Conservation (phyloP, 768 basidiomycete genomes). For the Suillus alpinus region DNA sequence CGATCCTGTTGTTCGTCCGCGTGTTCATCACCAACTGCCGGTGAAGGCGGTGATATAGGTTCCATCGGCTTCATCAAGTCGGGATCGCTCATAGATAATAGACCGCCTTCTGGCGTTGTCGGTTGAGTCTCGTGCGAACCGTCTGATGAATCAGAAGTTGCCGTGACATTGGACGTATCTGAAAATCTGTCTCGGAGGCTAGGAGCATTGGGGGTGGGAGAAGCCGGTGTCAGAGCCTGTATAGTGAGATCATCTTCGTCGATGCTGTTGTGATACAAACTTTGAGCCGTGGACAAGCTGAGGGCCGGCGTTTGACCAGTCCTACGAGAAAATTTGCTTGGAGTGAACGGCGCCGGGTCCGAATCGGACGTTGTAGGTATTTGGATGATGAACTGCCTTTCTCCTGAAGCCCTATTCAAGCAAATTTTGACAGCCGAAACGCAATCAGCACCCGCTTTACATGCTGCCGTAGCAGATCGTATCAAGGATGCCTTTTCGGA, state of each 20-base stretch:
- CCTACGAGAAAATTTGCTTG: constrained; percentile 45
- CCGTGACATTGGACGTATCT: constrained; percentile 43
- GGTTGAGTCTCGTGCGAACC: constrained; percentile 47
- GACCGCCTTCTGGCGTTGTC: constrained; percentile 45
- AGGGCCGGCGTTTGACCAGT: constrained; percentile 25
- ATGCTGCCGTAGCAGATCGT: constrained; percentile 81
- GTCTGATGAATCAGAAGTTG: constrained; percentile 43
- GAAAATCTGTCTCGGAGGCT: constrained; percentile 44
- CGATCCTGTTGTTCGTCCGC: constrained; percentile 46
- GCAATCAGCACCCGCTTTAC: constrained; percentile 88
- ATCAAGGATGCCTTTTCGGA: constrained; percentile 76
- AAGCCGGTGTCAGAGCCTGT: constrained; percentile 40
- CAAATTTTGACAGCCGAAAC: constrained; percentile 83
- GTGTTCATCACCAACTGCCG: constrained; percentile 50
- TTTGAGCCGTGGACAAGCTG: constrained; percentile 37
- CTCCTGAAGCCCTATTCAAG: constrained; percentile 59
- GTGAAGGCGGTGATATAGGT: constrained; percentile 51
- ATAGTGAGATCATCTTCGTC: constrained; percentile 67
- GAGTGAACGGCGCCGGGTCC: constrained; percentile 42
- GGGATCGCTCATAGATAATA: constrained; percentile 23
- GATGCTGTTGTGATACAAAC: constrained; percentile 33
- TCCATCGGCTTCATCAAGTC: constrained; percentile 41
- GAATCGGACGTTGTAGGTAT: constrained; percentile 51
- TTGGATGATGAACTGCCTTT: constrained; percentile 64
- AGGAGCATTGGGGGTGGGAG: constrained; percentile 15